These are phyloP conservation scores for Trichoderma atrobrunneum DNA, from an alignment of 2,329 filamentous ascomycete species.

Conservation along the genomic window DNA sequence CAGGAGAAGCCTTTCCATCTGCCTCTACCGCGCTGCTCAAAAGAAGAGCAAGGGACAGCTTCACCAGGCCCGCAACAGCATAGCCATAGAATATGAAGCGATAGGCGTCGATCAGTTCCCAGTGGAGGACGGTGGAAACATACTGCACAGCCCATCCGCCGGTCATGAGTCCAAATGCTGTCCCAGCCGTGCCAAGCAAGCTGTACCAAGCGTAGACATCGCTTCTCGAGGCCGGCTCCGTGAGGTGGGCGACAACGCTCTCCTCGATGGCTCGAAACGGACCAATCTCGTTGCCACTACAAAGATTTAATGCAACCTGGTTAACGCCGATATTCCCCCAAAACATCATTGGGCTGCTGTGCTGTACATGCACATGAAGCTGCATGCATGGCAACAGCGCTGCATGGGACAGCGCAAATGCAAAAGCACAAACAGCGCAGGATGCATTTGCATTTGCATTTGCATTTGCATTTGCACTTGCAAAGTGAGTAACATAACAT, in stretches of 20 bases:
- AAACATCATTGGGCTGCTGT: neutral
- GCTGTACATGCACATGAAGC: neutral
- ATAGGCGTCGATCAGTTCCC: constrained; percentile 48
- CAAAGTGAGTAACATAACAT: neutral
- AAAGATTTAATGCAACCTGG: neutral
- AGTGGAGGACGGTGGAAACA: constrained; percentile 42
- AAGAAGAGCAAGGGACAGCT: constrained; percentile 50
- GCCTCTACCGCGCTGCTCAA: constrained; percentile 49
- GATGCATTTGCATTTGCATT: neutral
- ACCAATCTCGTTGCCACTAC: constrained; percentile 63
- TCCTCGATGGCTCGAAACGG: constrained; percentile 63
- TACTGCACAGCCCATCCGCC: constrained; percentile 59
- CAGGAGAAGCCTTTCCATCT: constrained; percentile 20
- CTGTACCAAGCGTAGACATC: constrained; percentile 64
- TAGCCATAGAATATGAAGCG: constrained; percentile 57
- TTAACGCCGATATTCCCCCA: neutral
- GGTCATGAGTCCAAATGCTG: constrained; percentile 56
- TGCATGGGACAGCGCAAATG: neutral
- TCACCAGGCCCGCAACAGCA: constrained; percentile 54
- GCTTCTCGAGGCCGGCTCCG: constrained; percentile 41
- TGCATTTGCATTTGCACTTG: neutral
- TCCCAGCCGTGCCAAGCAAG: constrained; percentile 56
- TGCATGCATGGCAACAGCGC: neutral
- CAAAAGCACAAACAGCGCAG: neutral
- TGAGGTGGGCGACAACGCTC: constrained; percentile 57